Percentiles rank a stretch among this genome's conserved stretches.
Evolutionary conservation across 2,329 filamentous ascomycete species (phyloP).

Genomic region (Curvularia verruculosa): DNA sequence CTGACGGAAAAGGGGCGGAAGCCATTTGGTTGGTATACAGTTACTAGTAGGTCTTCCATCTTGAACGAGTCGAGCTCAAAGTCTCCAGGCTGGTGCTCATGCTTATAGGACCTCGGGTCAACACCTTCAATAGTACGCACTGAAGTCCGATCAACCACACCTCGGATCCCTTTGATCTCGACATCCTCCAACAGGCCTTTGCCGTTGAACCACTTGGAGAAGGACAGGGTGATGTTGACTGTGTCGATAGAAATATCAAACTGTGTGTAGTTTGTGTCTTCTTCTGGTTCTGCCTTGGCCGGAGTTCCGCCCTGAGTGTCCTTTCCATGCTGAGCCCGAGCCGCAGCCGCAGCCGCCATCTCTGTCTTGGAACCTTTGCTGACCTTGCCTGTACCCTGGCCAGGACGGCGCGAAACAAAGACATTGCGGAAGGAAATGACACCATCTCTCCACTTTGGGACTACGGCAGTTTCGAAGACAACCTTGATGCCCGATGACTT

Average conservation of each 20-base stretch:
- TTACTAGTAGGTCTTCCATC: slow-evolving; percentile 89
- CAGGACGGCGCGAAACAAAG: slow-evolving; percentile 89
- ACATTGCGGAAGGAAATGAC: slow-evolving; percentile 98
- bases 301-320: slow-evolving; percentile 34
- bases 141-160: slow-evolving; percentile 87
- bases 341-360: slow-evolving; percentile 84
- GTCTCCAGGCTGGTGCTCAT: slow-evolving; percentile 87
- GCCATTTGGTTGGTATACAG: slow-evolving; percentile 84
- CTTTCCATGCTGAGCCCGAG: slow-evolving; percentile 61
- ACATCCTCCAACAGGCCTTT: slow-evolving; percentile 91
- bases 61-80: slow-evolving; percentile 98
- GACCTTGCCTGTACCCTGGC: slow-evolving; percentile 79
- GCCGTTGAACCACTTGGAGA: slow-evolving; percentile 99
- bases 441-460: slow-evolving; percentile 92
- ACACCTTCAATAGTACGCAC: slow-evolving; percentile 74
- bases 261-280: slow-evolving; percentile 97
- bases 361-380: slow-evolving; percentile 88
- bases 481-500: slow-evolving; percentile 91
- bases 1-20: slow-evolving; percentile 96
- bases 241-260: slow-evolving; percentile 95
- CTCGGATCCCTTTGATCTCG: slow-evolving; percentile 89
- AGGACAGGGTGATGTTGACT: slow-evolving; percentile 94
- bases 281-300: slow-evolving; percentile 61
- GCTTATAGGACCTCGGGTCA: slow-evolving; percentile 86
- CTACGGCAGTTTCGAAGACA: slow-evolving; percentile 96